Percentiles rank a stretch among this genome's conserved stretches.
Conservation (phyloP, 495 filamentous ascomycete genomes). For the Xeromyces bisporus region DNA sequence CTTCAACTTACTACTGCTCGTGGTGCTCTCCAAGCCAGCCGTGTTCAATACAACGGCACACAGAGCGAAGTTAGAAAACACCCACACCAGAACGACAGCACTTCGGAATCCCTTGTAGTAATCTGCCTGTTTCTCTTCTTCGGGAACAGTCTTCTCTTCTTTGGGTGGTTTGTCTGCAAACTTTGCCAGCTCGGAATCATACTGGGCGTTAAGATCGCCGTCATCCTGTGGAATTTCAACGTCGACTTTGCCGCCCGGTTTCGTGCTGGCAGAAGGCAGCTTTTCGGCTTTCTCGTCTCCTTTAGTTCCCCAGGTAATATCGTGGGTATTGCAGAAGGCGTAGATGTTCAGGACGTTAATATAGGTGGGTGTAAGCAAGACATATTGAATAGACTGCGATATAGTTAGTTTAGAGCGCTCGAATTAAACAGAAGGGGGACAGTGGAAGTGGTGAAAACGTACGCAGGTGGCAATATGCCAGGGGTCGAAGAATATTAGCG, state of each 20-base stretch:
- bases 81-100: constrained; percentile 84
- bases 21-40: constrained; percentile 58
- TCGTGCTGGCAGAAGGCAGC: constrained; percentile 61
- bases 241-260: constrained; percentile 83
- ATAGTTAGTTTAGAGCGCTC: constrained; percentile 3
- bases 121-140: constrained; percentile 78
- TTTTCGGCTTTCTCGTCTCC: constrained; percentile 83
- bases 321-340: constrained; percentile 95
- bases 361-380: constrained; percentile 86
- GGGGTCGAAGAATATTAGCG: constrained; percentile 91
- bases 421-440: background rate
- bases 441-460: constrained; percentile 9
- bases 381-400: constrained; percentile 72
- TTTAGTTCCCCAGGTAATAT: constrained; percentile 95
- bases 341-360: constrained; percentile 96
- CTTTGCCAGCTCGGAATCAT: constrained; percentile 67
- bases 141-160: constrained; percentile 40
- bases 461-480: constrained; percentile 95
- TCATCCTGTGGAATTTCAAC: constrained; percentile 83
- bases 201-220: constrained; percentile 77
- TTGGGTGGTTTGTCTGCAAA: constrained; percentile 56
- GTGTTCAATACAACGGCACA: constrained; percentile 72
- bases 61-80: constrained; percentile 88
- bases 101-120: constrained; percentile 96
- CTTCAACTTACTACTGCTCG: constrained; percentile 21